Base-by-base conservation (phyloP, 352 stramenopile genomes). In the Globisporangium ultimum region DNA sequence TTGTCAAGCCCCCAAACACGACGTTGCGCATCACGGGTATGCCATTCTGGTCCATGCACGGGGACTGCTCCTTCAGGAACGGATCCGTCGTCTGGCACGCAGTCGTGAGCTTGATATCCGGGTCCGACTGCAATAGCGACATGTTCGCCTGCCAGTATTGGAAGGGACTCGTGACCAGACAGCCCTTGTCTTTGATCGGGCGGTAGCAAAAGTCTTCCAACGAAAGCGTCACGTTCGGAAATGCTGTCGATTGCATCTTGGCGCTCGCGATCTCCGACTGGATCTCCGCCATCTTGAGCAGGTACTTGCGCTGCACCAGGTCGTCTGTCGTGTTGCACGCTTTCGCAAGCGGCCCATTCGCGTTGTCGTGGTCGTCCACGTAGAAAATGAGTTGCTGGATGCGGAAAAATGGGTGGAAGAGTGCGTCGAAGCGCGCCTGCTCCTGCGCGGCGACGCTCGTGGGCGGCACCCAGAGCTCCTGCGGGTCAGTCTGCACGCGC, bases 21-120 rank as follows among this genome's bases (percentile, higher is more conserved):
- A 97, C 89, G 51, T 87, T 82, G 42, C 78, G 74, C 84, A 96
- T 96, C 7, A 96, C 89, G 2, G 89, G 88, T 9, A 95, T 71
- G n/a, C 89, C 89, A 54, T 93, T 97, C 65, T 91, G 69, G 59
- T 97, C 88, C 81, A 97, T 92, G 36, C 88, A 97, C 8, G 87
- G 86, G 9, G 84, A 70, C 42, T 60, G 64, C 13, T 85, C 48
- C 48, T 87, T 74, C 3, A 91, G 68, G 7, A 48, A 52, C 4
- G 65, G 63, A 40, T 91, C 78, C 13, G 67, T 87, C 0, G 87
- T 97, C 61, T 97, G 88, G 43, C 88, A 97, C 8, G 86, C 84
- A 1, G 85, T 84, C 32, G 88, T 97, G 64, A 96, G 84, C 60
- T 93, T 95, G 28, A 94, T 84, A 45, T 92, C 79, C 6, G 82